Percentiles rank a stretch among this genome's conserved stretches.
Conservation (phyloP, 2,329 filamentous ascomycete genomes). For the Aspergillus clavatus region DNA sequence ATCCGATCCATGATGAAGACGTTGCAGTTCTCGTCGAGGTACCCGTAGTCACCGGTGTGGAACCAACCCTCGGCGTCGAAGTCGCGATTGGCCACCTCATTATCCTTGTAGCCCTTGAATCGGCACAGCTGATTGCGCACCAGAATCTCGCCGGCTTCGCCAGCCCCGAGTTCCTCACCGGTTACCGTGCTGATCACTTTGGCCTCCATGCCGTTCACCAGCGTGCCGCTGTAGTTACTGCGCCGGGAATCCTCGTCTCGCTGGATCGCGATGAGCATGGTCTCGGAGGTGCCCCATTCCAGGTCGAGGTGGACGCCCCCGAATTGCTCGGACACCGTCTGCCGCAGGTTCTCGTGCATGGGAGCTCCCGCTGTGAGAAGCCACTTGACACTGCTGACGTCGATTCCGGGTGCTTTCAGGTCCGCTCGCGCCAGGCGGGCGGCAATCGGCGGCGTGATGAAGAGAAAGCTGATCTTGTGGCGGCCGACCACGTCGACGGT, state of each 20-base stretch:
- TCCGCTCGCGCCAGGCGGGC: constrained; percentile 18
- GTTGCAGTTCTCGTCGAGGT: constrained; percentile 19
- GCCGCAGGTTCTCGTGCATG: constrained; percentile 19
- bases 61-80: constrained; percentile 22
- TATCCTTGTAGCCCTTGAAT: constrained; percentile 18
- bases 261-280: constrained; percentile 23
- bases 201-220: constrained; percentile 13
- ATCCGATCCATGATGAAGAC: constrained; percentile 20
- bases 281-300: constrained; percentile 24
- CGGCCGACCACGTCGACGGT: constrained; percentile 15
- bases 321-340: constrained; percentile 15
- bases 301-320: constrained; percentile 16
- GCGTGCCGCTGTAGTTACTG: constrained; percentile 18
- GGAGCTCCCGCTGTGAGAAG: constrained; percentile 22
- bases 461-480: constrained; percentile 20
- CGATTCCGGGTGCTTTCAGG: constrained; percentile 1
- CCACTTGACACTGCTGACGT: constrained; percentile 22
- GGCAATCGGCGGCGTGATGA: constrained; percentile 21
- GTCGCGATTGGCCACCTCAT: constrained; percentile 14
- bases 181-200: constrained; percentile 17
- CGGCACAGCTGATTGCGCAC: constrained; percentile 16
- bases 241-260: constrained; percentile 11
- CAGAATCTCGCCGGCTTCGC: constrained; percentile 19
- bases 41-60: constrained; percentile 21
- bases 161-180: constrained; percentile 11